Evolutionary conservation across 352 stramenopile species (phyloP).

Genomic region (Stephanocyclus meneghinianus): DNA sequence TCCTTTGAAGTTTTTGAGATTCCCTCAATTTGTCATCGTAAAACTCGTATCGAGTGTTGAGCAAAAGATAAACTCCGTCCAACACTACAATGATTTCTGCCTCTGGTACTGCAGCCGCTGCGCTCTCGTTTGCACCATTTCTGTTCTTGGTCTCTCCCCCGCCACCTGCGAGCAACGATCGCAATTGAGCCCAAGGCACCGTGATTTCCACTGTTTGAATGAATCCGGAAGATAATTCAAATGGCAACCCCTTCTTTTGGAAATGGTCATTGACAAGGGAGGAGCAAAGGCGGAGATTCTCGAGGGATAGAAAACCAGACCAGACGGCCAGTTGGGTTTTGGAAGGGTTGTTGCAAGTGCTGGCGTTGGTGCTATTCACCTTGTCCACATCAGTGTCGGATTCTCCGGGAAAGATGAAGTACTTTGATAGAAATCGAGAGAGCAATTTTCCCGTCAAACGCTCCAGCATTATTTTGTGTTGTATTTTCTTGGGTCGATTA

Average conservation of each 20-base stretch:
- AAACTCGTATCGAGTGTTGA: constrained; percentile 55
- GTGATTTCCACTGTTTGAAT: constrained; percentile 58
- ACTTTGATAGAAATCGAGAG: constrained; percentile 56
- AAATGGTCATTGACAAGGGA: constrained; percentile 58
- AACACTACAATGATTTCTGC: constrained; percentile 55
- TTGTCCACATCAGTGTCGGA: not conserved
- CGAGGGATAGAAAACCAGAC: constrained; percentile 58
- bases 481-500: no score
- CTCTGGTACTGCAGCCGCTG: not conserved
- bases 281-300: constrained; percentile 52
- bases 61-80: constrained; percentile 58
- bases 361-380: not conserved
- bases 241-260: constrained; percentile 45
- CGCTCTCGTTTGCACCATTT: constrained; percentile 24
- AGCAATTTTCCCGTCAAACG: constrained; percentile 51
- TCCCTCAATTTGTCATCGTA: constrained; percentile 49
- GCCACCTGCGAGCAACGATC: constrained; percentile 7
- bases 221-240: constrained; percentile 53
- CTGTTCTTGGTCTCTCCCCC: constrained; percentile 8
- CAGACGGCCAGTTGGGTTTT: constrained; percentile 59
- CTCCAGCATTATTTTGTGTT: constrained; percentile 53
- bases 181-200: constrained; percentile 55
- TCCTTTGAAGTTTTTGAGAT: constrained; percentile 36
- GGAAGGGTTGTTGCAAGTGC: constrained; percentile 36
- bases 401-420: constrained; percentile 47